Base-by-base conservation (phyloP, 768 basidiomycete species). In the Tulasnella sp. region DNA sequence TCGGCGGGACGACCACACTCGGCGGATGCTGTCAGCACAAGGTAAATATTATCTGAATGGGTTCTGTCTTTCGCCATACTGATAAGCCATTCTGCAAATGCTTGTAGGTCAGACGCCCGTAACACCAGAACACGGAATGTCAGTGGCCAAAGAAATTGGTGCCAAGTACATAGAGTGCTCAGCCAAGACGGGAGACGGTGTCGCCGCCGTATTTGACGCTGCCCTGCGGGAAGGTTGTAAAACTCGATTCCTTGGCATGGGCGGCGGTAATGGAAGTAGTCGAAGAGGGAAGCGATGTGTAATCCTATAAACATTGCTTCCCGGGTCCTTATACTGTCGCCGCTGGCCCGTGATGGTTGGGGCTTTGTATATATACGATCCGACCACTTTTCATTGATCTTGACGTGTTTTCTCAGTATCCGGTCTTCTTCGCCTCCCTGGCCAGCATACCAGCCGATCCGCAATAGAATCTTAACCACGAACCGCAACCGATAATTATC, bases 111-210 rank as follows among this genome's bases (percentile, higher is more conserved):
- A 83, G 64, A 73, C 75, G 21, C 88, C 96, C 4, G 80, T 99
- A 63, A 81, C 87, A 1, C 70, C 86, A 2, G 85, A 87, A 64
- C 90, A 92, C 67, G 96, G 95, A 1, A 78, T 76, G 2, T 75
- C 74, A n/a, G 86, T 95, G 24, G 95, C 95, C 24, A 82, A 83
- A 67, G 89, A 94, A 67, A 98, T 99, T 53, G 92, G 93, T 24
- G 93, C 93, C 17, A 80, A 82, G 70, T 99, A 98, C 70, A 77
- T 85, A 63, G 95, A 99, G 71, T 98, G 96, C 72, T 88, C 86
- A 32, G 89, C 94, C 48, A 97, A 95, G 75, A 84, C 82, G n/a
- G 90, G 93, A 3, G 75, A 73, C 15, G 91, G 91, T 50, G 90
- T 98, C 45, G 84, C 88, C 64, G 91, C 94, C 48, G 94, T 98